Evolutionary conservation across 495 filamentous ascomycete genomes (phyloP).

Genomic region (Podospora didyma): DNA sequence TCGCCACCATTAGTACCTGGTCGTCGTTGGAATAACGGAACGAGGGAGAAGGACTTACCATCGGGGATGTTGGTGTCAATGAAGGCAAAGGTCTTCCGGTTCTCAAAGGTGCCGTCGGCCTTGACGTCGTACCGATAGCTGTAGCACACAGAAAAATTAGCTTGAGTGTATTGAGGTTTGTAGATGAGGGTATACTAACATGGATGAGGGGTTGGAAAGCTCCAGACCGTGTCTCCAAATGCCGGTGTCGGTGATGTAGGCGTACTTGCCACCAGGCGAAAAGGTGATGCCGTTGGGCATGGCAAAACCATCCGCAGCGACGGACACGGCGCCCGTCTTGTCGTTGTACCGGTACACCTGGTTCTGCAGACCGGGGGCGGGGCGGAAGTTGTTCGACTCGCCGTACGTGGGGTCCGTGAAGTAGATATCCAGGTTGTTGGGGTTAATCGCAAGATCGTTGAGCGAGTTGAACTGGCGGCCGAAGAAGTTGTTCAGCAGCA

Average conservation of each 20-base stretch:
- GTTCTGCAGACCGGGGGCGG: slow-evolving; percentile 43
- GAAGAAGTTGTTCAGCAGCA: slow-evolving; percentile 49
- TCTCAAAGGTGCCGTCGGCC: slow-evolving; percentile 37
- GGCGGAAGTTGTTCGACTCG: slow-evolving; percentile 54
- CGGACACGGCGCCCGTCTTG: slow-evolving; percentile 41
- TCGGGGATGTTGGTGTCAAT: slow-evolving; percentile 52
- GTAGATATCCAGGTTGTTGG: slow-evolving; percentile 52
- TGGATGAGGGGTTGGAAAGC: slow-evolving; percentile 29
- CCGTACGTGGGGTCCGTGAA: slow-evolving; percentile 65
- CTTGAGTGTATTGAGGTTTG: background rate
- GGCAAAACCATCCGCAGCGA: slow-evolving; percentile 53
- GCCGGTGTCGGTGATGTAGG: slow-evolving; percentile 57
- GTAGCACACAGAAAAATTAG: background rate
- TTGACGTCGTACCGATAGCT: slow-evolving; percentile 40
- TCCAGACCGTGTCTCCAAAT: slow-evolving; percentile 31
- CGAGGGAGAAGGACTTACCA: slow-evolving; percentile 22
- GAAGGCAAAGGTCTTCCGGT: slow-evolving; percentile 55
- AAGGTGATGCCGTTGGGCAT: slow-evolving; percentile 57
- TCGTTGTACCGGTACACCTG: slow-evolving; percentile 56
- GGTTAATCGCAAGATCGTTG: slow-evolving; percentile 53
- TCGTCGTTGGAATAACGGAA: too few species aligned
- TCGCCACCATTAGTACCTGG: background rate
- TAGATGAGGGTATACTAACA: slow-evolving; percentile 25
- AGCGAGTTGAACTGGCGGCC: slow-evolving; percentile 59
- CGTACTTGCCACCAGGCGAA: slow-evolving; percentile 46